These are phyloP conservation scores for Amanita molliuscula DNA, from an alignment of 768 basidiomycete genomes.

Conservation along the genomic window DNA sequence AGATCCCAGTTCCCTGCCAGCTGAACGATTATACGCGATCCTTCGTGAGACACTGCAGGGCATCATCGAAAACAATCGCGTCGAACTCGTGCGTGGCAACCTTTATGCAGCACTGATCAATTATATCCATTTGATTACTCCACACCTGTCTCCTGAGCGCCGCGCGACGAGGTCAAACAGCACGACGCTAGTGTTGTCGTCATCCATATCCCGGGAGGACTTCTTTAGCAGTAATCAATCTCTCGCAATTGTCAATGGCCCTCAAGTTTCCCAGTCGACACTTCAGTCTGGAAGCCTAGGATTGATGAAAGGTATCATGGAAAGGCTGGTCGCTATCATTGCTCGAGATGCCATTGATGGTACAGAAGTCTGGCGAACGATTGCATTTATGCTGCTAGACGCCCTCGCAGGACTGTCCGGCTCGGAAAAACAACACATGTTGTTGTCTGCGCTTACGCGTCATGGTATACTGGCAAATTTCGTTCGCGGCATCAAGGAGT, in stretches of 20 bases:
- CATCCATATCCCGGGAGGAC: conserved; percentile 34
- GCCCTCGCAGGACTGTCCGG: conserved; percentile 66
- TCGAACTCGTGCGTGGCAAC: conserved; percentile 87
- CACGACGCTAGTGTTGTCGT: conserved; percentile 20
- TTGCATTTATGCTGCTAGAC: conserved; percentile 87
- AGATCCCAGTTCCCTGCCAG: conserved; percentile 61
- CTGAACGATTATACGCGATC: conserved; percentile 68
- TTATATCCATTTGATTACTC: conserved; percentile 69
- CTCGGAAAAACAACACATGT: conserved; percentile 53
- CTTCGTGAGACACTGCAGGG: conserved; percentile 68
- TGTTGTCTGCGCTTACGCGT: conserved; percentile 48
- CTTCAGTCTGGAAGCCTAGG: conserved; percentile 56
- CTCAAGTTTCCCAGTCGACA: conserved; percentile 19
- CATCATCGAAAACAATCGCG: conserved; percentile 63
- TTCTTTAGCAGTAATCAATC: conserved; percentile 28
- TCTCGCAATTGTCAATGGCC: conserved; percentile 16
- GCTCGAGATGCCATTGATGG: conserved; percentile 93
- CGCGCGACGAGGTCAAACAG: conserved; percentile 13
- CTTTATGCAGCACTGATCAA: conserved; percentile 89
- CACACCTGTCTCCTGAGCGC: conserved; percentile 17
- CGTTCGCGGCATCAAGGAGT: conserved; percentile 75
- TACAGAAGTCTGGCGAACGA: conserved; percentile 93
- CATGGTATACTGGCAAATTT: conserved; percentile 79
- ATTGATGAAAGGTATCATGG: conserved; percentile 57
- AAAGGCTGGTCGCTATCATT: conserved; percentile 61